Base-by-base conservation (phyloP, 129 eudicot species). In the Flaveria ramosissima region DNA sequence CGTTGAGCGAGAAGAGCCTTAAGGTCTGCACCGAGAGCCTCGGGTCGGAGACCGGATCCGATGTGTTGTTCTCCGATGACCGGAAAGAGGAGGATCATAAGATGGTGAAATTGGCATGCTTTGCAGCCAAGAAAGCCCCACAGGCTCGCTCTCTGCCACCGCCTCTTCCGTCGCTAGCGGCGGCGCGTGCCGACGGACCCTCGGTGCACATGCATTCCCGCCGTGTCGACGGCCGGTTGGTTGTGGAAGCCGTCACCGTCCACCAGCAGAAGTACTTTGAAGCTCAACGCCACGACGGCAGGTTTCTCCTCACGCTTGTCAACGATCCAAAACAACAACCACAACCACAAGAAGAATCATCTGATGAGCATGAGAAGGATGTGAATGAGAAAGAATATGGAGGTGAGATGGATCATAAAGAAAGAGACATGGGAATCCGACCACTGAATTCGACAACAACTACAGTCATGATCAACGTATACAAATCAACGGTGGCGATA, bases 21-120 rank as follows among this genome's bases (percentile, higher is more conserved):
- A 88, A 94, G 83, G 71, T 94, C n/a, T 94, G 98, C 61, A 94
- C 98, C 0, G 98, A 94, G 63, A 89, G 87, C 64, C 98, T 94
- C 3, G 98, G 98, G 32, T 94, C 98, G 1, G 98, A 94, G 77
- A 94, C 97, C 0, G 98, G 98, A 15, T 91, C 98, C 0, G 98
- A 94, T 43, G 87, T 85, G 46, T 87, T 89, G 64, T 74, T 80
- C 27, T 69, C 83, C 0, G 87, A 77, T 30, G 19, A 61, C 47
- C 77, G 48, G 9, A 68, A 32, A 52, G 72, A 12, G 7, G 88
- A 87, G 7, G 89, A 87, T 45, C 32, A 70, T 12, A 68, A 55
- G 0, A 86, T 75, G 52, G 78, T 53, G 7, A 92, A 85, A 81
- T 70, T 64, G 53, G 81, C 78, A 19, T 41, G 71, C 27, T 61